Evolutionary conservation across 257 asterid genomes (phyloP), one percentile per base, ranked within the genome.

Genomic region (Plantago ovata): DNA sequence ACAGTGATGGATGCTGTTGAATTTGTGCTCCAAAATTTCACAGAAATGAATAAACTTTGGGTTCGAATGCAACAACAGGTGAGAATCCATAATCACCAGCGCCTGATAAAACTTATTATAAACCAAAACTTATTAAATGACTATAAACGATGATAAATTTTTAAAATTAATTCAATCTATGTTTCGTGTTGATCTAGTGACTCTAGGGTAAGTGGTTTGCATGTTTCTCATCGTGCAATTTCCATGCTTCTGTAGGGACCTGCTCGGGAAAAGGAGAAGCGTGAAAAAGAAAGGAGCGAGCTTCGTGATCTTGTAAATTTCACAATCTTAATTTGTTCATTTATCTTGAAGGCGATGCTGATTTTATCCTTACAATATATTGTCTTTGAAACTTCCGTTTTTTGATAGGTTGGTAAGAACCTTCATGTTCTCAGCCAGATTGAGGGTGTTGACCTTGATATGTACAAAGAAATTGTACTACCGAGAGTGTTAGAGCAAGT

Each of bases 41-140:
- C 97, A 8, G 99, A 93, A 82, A 93, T 93, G 99, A 93, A 93
- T 82, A 89, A 93, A 71, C 99, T 93, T 49, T 93, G 99, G 99
- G 99, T 93, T 70, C 83, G 97, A 72, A 93, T 93, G 99, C 99
- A 93, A 62, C 94, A 93, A 72, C 96, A 86, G 97, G 99, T 93
- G 71, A 74, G 89, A 74, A 68, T 43, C 56, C 52, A 69, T 56
- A 64, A 69, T 63, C 56, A 51, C 46, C 67, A 56, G 68, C 61
- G 65, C 70, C 65, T 67, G n/a, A n/a, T n/a, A n/a, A n/a, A n/a
- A n/a, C n/a, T n/a, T n/a, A n/a, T n/a, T n/a, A n/a, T n/a, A n/a
- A n/a, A n/a, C n/a, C n/a, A n/a, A n/a, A n/a, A 24, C 5, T 24
- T 28, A 4, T 28, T 28, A 28, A 28, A 28, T 28, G 4, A 28